Evolutionary conservation across 192 early-diverging fungal species (phyloP), one percentile per base, ranked within the genome.

Genomic region (Coemansia sp.): DNA sequence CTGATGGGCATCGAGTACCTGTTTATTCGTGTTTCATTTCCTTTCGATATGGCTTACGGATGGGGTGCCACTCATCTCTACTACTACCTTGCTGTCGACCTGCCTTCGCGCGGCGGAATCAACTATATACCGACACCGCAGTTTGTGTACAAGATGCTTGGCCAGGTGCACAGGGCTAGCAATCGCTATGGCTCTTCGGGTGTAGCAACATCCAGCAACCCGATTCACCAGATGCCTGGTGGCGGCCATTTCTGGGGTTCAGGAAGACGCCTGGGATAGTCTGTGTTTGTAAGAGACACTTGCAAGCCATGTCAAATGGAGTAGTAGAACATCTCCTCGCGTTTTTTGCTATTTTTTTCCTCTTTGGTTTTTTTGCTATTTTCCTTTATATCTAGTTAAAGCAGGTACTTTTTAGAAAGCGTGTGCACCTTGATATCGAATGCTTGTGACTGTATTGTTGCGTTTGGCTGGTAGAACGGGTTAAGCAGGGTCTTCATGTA

Each of bases 391-490:
- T n/a, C n/a, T n/a, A n/a, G n/a, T 61, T 42, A 77, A n/a, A 86
- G 91, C 63, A 98, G 82, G 67, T 90, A 89, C 71, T 90, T 89
- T 74, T 89, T 88, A 21, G 90, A 90, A 65, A 92, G 73, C 19
- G 83, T 77, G 43, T 86, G 83, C 26, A 98, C 90, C 82, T 92
- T 92, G 16, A 73, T 71, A 74, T 95, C 95, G 78, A 98, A 97
- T 8, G 85, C 73, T 40, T 87, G 67, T 9, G 89, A 91, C 36
- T 85, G 88, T 26, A 98, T 95, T 7, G 91, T 80, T n/a, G 87
- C 63, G 77, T 93, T 94, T 18, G 90, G 79, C 55, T 94, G 90
- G 67, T 90, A 95, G 62, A 98, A 97, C 15, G 96, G 95, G 78
- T 96, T 98, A 76, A 95, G 69, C 46, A 97, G 63, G 1, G 87